Evolutionary conservation across 805 yeast species (phyloP).

Genomic region (Yarrowia hollandica): DNA sequence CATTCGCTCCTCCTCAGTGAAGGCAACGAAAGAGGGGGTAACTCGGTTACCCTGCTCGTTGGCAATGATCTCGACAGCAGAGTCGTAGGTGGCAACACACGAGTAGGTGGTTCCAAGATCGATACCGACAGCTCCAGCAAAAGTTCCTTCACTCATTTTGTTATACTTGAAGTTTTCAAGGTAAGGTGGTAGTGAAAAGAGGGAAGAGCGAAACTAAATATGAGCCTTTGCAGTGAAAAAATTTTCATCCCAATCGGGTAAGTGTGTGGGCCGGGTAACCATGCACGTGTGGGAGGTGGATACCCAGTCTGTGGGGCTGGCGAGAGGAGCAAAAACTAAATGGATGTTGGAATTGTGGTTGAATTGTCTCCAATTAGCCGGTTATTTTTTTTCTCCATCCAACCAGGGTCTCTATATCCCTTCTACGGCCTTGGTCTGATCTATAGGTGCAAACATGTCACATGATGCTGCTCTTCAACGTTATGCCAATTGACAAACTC

Average conservation of each 20-base stretch:
- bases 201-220: constrained; percentile 21
- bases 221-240: constrained; percentile 18
- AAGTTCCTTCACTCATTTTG: constrained; percentile 73
- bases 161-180: constrained; percentile 15
- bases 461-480: constrained; percentile 15
- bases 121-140: constrained; percentile 99
- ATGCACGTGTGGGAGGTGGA: background rate
- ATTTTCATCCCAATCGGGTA: constrained; percentile 30
- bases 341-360: too few species aligned
- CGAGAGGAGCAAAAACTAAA: too few species aligned
- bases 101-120: constrained; percentile 96
- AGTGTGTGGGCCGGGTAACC: constrained; percentile 16
- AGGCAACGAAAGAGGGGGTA: constrained; percentile 94
- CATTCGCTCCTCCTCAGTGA: constrained; percentile 88
- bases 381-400: too few species aligned
- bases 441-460: background rate
- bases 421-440: too few species aligned
- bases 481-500: constrained; percentile 8
- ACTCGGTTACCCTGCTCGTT: constrained; percentile 99
- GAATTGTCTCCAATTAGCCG: too few species aligned
- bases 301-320: too few species aligned
- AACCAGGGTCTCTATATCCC: too few species aligned
- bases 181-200: constrained; percentile 28
- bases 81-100: constrained; percentile 92
- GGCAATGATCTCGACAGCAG: constrained; percentile 94